These are phyloP conservation scores for Kwoniella bestiolae DNA, from an alignment of 768 basidiomycete genomes.

Conservation along the genomic window DNA sequence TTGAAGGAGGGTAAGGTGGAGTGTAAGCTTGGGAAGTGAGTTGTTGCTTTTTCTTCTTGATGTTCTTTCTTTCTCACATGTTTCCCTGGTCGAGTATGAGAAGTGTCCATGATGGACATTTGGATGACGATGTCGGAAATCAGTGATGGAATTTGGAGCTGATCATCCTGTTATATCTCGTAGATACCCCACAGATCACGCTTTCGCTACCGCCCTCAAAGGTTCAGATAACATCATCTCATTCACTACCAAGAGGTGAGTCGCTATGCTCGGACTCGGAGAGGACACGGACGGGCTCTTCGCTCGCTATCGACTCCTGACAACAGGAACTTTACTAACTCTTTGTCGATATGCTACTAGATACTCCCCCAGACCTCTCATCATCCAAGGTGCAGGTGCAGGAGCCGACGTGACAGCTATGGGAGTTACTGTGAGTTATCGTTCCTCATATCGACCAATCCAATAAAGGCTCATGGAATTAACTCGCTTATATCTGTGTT, in stretches of 20 bases:
- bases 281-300: no score
- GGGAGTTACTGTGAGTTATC: conserved; percentile 72
- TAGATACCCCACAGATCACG: conserved; percentile 86
- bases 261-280: background rate
- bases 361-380: conserved; percentile 83
- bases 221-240: conserved; percentile 98
- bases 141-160: no score
- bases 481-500: no score
- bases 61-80: background rate
- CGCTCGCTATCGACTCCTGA: no score
- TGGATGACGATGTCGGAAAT: no score
- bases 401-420: conserved; percentile 99
- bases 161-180: no score
- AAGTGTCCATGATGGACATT: no score
- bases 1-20: conserved; percentile 71
- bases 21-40: conserved; percentile 87
- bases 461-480: no score
- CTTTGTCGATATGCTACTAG: conserved; percentile 26
- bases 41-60: conserved; percentile 20
- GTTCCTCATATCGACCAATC: background rate
- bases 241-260: conserved; percentile 82
- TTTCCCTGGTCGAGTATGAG: background rate
- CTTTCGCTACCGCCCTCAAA: conserved; percentile 92
- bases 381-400: conserved; percentile 94
- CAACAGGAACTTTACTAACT: no score